Base-by-base conservation (phyloP, 108 stramenopile species). In the Cylindrotheca fusiformis region DNA sequence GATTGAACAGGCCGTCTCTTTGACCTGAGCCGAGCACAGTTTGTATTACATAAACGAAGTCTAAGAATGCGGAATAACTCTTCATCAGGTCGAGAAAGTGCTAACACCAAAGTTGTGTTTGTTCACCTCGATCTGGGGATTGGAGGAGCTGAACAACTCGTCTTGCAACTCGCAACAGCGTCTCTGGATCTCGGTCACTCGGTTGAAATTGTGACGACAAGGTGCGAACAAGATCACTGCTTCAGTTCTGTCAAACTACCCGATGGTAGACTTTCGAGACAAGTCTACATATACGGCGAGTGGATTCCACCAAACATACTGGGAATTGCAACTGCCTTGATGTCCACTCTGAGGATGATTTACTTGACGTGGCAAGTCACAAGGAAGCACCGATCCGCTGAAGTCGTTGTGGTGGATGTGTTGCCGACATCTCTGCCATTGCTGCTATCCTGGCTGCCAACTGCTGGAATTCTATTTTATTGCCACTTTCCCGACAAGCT, bases 401-500 rank as follows among this genome's bases (percentile, higher is more conserved):
- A 75, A 66, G 80, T 85, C 20, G 66, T 96, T 41, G 86, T 93
- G 21, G 78, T 97, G 31, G 96, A 95, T 61, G 96, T 94, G 19
- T 62, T 99, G 45, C 98, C 98, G 27, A 87, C 94, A 23, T 89
- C 94, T 2, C 50, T 99, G 31, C 79, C 80, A 6, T 80, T 80
- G 65, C 79, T 85, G 75, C 83, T 72, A 53, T 83, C 20, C 48
- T 79, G 67, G 44, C 54, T 80, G 67, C 68, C 74, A 1, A 60
- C 56, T 23, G 74, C 80, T 8, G 74, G 83, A 0, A 86, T 96
- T 1, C 58, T 98, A 21, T 99, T 96, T 71, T 99, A 99, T 71
- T 99, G 99, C 76, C 99, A 99, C 76, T 99, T 98, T 70, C 99
- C 99, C 0, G 99, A 99, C 67, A 94, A 97, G 70, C 79, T 98